Evolutionary conservation across 345 rosid genomes (phyloP).

Genomic region (Durio zibethinus): DNA sequence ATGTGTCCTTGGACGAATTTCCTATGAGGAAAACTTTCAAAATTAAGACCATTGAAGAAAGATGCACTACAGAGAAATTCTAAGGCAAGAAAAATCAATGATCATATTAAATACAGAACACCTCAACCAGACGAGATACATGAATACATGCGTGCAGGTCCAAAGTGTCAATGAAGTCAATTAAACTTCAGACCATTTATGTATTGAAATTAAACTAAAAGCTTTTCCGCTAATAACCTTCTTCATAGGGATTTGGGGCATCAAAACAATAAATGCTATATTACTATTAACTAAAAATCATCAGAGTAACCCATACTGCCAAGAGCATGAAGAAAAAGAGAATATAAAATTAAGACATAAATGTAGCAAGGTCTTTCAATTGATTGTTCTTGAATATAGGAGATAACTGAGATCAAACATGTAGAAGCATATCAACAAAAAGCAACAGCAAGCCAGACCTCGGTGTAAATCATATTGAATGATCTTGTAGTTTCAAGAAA

Average conservation of each 20-base stretch:
- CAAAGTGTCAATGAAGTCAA: neutral
- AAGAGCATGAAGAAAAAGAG: constrained; percentile 1
- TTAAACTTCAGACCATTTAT: neutral
- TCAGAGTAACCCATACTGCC: neutral
- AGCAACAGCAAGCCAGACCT: constrained; percentile 45
- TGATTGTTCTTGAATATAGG: neutral
- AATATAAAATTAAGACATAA: neutral
- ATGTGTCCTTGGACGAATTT: constrained; percentile 98
- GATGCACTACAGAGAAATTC: neutral
- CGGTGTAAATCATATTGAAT: constrained; percentile 87
- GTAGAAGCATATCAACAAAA: constrained; percentile 10
- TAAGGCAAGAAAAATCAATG: neutral
- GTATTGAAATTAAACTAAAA: neutral
- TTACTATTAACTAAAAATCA: constrained; percentile 2
- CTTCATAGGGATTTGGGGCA: neutral
- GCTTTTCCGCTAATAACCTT: neutral
- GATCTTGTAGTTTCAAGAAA: constrained; percentile 92
- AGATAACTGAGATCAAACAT: neutral
- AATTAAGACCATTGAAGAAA: neutral
- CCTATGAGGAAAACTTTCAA: constrained; percentile 36
- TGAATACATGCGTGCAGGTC: neutral
- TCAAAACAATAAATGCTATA: neutral
- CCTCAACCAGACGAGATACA: neutral
- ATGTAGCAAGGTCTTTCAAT: neutral
- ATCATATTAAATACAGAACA: neutral